Evolutionary conservation across 495 filamentous ascomycete species (phyloP), one percentile per base, ranked within the genome.

Genomic region (Letharia lupina): DNA sequence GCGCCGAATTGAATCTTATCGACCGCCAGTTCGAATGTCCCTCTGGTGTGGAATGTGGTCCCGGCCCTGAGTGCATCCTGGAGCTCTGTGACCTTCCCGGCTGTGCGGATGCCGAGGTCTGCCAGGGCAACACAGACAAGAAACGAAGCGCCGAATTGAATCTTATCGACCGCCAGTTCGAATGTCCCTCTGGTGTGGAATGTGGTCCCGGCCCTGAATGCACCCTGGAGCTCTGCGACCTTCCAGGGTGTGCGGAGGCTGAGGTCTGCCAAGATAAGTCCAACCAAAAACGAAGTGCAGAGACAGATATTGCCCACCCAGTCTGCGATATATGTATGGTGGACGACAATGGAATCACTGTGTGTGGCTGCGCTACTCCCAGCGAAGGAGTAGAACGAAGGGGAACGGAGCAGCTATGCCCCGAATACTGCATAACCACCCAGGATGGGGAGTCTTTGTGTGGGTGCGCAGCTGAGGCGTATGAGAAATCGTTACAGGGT

Each of bases 131-230:
- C n/a, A 0, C 0, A 2, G 45, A n/a, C 20, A 23, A 48, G 45
- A 23, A 48, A 48, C 18, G 45, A 8, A 54, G 23, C 15, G 23
- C n/a, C n/a, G n/a, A n/a, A n/a, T n/a, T n/a, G n/a, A n/a, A n/a
- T n/a, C n/a, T n/a, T n/a, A n/a, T n/a, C n/a, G 15, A 8, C 18
- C 58, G 58, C n/a, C 35, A 39, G 11, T 28, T 60, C 28, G 35
- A 11, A 7, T 65, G 64, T 20, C 64, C 64, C 23, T 57, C 64
- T n/a, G 64, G 64, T 35, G 2, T 48, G 0, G 28, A 35, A 11
- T 65, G 64, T 10, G 64, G 64, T 1, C 54, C 18, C 20, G 64
- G 64, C 11, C 64, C 64, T 10, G 57, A 40, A 12, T 65, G 64
- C 15, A 65, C 57, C 37, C 2, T 48, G 31, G 23, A 39, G 44